Evolutionary conservation across 495 filamentous ascomycete species (phyloP).

Genomic region (Hyaloscypha hepaticicola): DNA sequence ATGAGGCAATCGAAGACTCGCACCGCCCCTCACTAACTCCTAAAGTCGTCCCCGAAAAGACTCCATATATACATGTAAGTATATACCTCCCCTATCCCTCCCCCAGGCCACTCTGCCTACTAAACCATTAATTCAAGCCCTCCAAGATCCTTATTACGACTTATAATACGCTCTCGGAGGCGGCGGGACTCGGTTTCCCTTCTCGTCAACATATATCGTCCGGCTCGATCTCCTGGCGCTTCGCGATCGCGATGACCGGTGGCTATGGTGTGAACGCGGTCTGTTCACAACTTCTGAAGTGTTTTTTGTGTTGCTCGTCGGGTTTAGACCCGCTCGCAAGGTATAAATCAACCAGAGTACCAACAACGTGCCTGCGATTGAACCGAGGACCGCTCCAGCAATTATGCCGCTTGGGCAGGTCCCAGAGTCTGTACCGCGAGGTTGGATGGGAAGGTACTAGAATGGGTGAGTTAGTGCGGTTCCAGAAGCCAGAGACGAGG

Average conservation of each 20-base stretch:
- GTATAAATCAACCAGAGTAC: slow-evolving; percentile 8
- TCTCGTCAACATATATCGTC: background rate
- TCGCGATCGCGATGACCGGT: background rate
- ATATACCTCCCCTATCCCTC: too few species aligned
- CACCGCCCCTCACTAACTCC: too few species aligned
- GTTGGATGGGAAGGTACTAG: background rate
- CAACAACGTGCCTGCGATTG: slow-evolving; percentile 9
- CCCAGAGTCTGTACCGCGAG: background rate
- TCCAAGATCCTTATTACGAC: slow-evolving; percentile 17
- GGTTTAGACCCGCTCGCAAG: background rate
- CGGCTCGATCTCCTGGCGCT: background rate
- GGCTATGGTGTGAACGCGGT: background rate
- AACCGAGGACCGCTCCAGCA: slow-evolving; percentile 11
- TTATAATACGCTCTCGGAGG: slow-evolving; percentile 12
- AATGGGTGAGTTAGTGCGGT: background rate
- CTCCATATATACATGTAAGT: too few species aligned
- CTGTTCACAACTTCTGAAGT: background rate
- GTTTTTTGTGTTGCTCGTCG: background rate
- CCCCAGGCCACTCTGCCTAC: too few species aligned
- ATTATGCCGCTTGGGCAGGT: slow-evolving; percentile 6
- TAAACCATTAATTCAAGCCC: too few species aligned
- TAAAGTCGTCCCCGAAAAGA: too few species aligned
- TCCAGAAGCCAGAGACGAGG: background rate
- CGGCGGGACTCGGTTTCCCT: background rate
- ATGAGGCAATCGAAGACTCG: too few species aligned